Percentiles rank a stretch among this genome's conserved stretches.
These are phyloP conservation scores for Lupinus albus DNA, from an alignment of 306 rosid species.

Conservation along the genomic window DNA sequence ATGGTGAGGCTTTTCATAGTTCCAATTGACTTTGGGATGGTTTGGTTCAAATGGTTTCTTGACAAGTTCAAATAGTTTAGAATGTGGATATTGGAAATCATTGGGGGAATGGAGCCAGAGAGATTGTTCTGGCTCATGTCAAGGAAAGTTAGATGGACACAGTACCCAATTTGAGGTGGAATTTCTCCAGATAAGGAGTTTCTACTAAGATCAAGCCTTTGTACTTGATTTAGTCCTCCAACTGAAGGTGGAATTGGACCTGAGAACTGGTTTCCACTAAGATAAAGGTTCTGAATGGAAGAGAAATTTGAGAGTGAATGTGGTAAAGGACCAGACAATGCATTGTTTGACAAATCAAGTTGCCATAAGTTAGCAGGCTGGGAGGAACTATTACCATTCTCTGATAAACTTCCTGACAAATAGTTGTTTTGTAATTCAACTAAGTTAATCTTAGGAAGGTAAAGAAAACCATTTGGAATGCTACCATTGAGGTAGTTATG, in stretches of 20 bases:
- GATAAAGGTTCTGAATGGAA: slow-evolving; percentile 65
- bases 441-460: slow-evolving; percentile 68
- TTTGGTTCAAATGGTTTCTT: slow-evolving; percentile 67
- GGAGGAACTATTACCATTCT: slow-evolving; percentile 61
- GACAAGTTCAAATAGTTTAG: slow-evolving; percentile 71
- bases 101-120: slow-evolving; percentile 65
- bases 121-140: slow-evolving; percentile 94
- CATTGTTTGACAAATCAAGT: slow-evolving; percentile 79
- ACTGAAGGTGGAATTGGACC: slow-evolving; percentile 79
- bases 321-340: slow-evolving; percentile 71
- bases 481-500: slow-evolving; percentile 81
- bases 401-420: slow-evolving; percentile 69
- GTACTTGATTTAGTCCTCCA: slow-evolving; percentile 61
- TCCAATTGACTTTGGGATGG: slow-evolving; percentile 66
- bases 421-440: slow-evolving; percentile 76
- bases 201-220: slow-evolving; percentile 71
- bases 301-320: slow-evolving; percentile 66
- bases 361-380: slow-evolving; percentile 53
- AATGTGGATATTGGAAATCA: slow-evolving; percentile 61
- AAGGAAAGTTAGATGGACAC: slow-evolving; percentile 67
- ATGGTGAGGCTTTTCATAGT: slow-evolving; percentile 79
- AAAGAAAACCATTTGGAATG: slow-evolving; percentile 76
- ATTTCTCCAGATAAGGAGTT: slow-evolving; percentile 64
- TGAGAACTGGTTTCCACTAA: slow-evolving; percentile 69
- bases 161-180: slow-evolving; percentile 62